phyloP scores from a whole-genome alignment of 441 rosid species.

The Euphorbia corollata region DNA sequence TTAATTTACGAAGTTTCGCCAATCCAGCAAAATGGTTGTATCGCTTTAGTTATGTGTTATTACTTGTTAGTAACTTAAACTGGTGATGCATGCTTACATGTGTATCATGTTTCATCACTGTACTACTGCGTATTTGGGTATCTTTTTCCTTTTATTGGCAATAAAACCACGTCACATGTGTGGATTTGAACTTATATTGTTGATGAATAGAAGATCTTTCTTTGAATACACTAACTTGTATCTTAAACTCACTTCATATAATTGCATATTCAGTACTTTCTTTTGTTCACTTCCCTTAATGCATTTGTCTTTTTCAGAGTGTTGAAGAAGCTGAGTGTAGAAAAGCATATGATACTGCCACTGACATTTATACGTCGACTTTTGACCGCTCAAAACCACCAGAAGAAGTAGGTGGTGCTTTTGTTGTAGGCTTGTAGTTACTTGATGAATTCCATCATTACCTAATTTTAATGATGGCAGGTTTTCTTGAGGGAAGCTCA shows the following conservation, averaged over 20 bases:
- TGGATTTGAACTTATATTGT: background rate
- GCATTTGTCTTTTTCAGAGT: slow-evolving; percentile 42
- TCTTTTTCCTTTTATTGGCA: background rate
- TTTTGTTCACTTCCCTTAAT: background rate
- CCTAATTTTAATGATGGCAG: slow-evolving; percentile 40
- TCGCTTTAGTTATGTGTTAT: too few species aligned
- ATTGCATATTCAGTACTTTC: background rate
- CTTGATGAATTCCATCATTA: slow-evolving; percentile 20
- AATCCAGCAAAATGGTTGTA: too few species aligned
- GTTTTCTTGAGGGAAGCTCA: slow-evolving; percentile 78
- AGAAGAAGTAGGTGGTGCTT: slow-evolving; percentile 64
- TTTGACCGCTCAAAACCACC: slow-evolving; percentile 73
- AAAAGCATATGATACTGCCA: slow-evolving; percentile 77
- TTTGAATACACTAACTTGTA: background rate
- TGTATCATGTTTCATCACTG: background rate
- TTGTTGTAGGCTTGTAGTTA: slow-evolving; percentile 8
- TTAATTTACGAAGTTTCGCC: too few species aligned
- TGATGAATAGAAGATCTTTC: background rate
- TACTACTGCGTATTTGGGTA: background rate
- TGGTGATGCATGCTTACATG: background rate
- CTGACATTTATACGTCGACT: slow-evolving; percentile 55
- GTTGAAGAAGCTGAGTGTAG: slow-evolving; percentile 98
- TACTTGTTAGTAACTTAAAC: too few species aligned
- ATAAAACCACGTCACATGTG: too few species aligned
- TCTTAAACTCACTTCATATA: background rate